Evolutionary conservation across 176 grass and related monocot species (phyloP), one percentile per base, ranked within the genome.

Genomic region (Phoenix roebelenii): DNA sequence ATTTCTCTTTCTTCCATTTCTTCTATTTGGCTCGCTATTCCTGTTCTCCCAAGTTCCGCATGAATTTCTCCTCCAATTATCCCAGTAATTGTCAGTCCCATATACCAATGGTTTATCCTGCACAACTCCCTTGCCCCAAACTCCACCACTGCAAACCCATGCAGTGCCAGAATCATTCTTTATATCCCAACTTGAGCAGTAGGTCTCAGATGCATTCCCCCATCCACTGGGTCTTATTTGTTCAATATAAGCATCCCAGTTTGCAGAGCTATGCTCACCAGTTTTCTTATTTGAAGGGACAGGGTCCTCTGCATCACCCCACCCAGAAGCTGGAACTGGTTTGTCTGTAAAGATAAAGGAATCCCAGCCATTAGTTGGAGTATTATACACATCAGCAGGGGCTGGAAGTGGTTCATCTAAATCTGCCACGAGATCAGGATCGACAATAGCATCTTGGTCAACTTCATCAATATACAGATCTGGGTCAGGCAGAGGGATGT

Each of bases 161-260:
- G 53, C 50, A 22, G 24, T 49, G 6, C 10, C 49, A 63, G 78
- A 60, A 4, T 72, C 72, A 54, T 49, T 22, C 22, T 72, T 75
- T 39, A 56, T 3, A 64, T 58, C 70, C 78, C 74, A 82, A 22
- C 19, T 30, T 3, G 15, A 19, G 35, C 7, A 3, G 26, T 56
- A 60, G 18, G 77, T 19, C 52, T 16, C 63, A 30, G 54, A 48
- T 22, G 55, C 30, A 9, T 57, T 18, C n/a, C 72, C 83, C 83
- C 83, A 77, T 44, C 64, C 76, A 61, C 68, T 78, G 6, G 51
- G 55, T 71, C 81, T 55, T 58, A 49, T 52, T 15, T 65, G 51
- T 50, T 82, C 78, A 54, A 86, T 0, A 62, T 67, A 78, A 7
- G 58, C 44, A 25, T 78, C 70, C 74, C 74, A 86, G 49, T 86